phyloP scores from a whole-genome alignment of 306 rosid genomes.

The Carpinus viminea region DNA sequence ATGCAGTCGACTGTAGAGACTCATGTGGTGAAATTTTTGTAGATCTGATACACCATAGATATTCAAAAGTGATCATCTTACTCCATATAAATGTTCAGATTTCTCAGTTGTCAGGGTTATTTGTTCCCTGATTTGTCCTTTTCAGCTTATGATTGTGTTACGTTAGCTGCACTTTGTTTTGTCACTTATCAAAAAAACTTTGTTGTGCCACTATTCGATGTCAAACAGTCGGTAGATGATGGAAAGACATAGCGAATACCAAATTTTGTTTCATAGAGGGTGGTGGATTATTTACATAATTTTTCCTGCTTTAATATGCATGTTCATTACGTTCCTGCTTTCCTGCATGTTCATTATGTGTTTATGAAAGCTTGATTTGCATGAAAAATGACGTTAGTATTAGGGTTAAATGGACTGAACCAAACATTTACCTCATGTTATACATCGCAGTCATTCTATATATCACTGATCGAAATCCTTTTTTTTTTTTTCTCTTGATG shows the following conservation, averaged over 20 bases:
- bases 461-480: neutral
- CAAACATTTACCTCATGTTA: neutral
- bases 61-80: conserved; percentile 59
- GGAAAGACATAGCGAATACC: neutral
- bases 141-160: neutral
- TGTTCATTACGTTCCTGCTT: neutral
- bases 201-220: neutral
- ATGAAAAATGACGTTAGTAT: neutral
- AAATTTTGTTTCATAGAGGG: neutral
- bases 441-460: neutral
- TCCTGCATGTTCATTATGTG: neutral
- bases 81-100: neutral
- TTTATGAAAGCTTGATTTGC: neutral
- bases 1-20: conserved; percentile 86
- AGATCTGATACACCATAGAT: conserved; percentile 76
- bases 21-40: conserved; percentile 97
- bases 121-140: neutral
- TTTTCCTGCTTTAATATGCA: neutral
- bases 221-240: neutral
- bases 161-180: neutral
- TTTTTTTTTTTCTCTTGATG: no score
- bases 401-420: neutral
- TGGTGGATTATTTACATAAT: neutral
- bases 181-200: neutral
- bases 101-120: neutral